Evolutionary conservation across 495 filamentous ascomycete genomes (phyloP).

Genomic region (Bacidia gigantensis): DNA sequence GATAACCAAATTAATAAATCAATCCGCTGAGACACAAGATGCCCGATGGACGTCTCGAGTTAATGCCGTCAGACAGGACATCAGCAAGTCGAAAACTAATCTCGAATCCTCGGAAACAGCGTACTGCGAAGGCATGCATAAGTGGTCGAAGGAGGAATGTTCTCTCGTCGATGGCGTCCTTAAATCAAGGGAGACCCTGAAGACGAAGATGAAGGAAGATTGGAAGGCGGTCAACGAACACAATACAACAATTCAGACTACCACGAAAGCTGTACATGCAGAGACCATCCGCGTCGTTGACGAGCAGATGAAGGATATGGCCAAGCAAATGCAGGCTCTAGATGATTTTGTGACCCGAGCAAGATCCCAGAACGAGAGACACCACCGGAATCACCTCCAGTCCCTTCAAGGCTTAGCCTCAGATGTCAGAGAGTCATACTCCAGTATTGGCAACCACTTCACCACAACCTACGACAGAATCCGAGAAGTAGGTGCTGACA

Average conservation of each 20-base stretch:
- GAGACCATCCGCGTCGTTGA: conserved; percentile 84
- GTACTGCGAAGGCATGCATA: conserved; percentile 59
- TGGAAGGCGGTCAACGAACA: conserved; percentile 77
- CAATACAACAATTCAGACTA: conserved; percentile 61
- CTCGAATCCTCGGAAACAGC: conserved; percentile 49
- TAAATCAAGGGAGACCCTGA: conserved; percentile 60
- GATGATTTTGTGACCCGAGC: conserved; percentile 85
- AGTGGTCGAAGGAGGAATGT: conserved; percentile 58
- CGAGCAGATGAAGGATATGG: conserved; percentile 74
- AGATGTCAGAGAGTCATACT: conserved; percentile 57
- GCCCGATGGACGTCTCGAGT: conserved; percentile 52
- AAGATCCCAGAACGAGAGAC: conserved; percentile 61
- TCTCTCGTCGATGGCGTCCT: conserved; percentile 55
- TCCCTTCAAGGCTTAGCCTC: conserved; percentile 47
- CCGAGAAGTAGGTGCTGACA: conserved; percentile 47
- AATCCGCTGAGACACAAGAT: conserved; percentile 59
- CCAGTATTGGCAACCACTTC: conserved; percentile 51
- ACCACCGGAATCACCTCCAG: conserved; percentile 50
- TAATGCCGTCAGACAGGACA: conserved; percentile 42
- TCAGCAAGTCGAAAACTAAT: conserved; percentile 43
- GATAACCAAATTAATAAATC: conserved; percentile 59
- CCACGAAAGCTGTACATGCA: conserved; percentile 79
- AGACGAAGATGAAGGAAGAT: conserved; percentile 70
- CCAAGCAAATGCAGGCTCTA: conserved; percentile 70
- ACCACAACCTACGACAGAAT: conserved; percentile 46